Percentiles rank a stretch among this genome's conserved stretches.
phyloP scores from a whole-genome alignment of 2,329 filamentous ascomycete genomes.

The Fusarium humuli region DNA sequence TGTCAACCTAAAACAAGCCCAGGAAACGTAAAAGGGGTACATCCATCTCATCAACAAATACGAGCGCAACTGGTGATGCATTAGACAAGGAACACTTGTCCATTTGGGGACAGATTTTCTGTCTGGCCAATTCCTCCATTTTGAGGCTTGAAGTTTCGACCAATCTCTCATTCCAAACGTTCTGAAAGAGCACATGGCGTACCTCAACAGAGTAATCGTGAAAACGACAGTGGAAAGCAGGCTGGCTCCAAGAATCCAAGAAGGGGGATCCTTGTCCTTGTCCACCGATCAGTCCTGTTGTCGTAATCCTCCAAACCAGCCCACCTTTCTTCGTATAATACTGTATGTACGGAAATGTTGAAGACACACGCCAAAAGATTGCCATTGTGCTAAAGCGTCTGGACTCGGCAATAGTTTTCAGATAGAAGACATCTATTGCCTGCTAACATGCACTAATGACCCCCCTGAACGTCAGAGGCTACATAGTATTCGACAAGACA shows the following conservation, averaged over 20 bases:
- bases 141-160: conserved; percentile 26
- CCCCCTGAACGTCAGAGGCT: conserved; percentile 9
- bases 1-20: conserved; percentile 30
- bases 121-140: conserved; percentile 1
- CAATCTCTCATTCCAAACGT: conserved; percentile 38
- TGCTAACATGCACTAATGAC: conserved; percentile 10
- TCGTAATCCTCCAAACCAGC: conserved; percentile 19
- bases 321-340: not conserved
- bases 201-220: conserved; percentile 17
- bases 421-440: conserved; percentile 17
- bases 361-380: conserved; percentile 6
- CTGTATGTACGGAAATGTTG: not conserved
- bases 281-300: conserved; percentile 5
- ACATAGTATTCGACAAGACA: not conserved
- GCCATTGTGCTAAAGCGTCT: conserved; percentile 11
- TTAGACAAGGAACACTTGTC: conserved; percentile 32
- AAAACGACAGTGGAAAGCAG: conserved; percentile 11
- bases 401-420: conserved; percentile 29
- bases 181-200: conserved; percentile 27
- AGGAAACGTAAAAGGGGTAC: conserved; percentile 33
- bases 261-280: conserved; percentile 18
- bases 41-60: conserved; percentile 28
- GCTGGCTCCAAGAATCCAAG: conserved; percentile 13
- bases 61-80: conserved; percentile 34
- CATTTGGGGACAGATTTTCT: conserved; percentile 21